Evolutionary conservation across 371 early-diverging fungal genomes (phyloP).

Genomic region (Mucor sp.): DNA sequence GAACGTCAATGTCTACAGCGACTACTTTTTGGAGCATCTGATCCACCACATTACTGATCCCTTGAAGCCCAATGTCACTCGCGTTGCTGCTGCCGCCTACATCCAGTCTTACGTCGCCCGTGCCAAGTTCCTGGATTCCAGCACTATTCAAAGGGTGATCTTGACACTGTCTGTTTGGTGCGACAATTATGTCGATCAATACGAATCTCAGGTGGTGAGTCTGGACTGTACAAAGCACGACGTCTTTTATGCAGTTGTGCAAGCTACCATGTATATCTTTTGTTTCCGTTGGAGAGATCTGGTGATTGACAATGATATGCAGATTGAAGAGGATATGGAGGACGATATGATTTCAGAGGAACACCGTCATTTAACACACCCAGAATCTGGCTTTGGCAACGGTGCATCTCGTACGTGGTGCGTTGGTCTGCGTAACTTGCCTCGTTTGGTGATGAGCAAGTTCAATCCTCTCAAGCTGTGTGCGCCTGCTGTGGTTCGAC

Average conservation of each 20-base stretch:
- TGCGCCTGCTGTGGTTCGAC: conserved; percentile 75
- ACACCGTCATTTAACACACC: conserved; percentile 17
- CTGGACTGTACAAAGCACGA: conserved; percentile 64
- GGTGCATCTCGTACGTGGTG: conserved; percentile 42
- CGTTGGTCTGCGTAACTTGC: conserved; percentile 53
- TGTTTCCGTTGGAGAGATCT: conserved; percentile 93
- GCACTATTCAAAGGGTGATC: conserved; percentile 66
- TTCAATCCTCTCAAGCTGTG: conserved; percentile 88
- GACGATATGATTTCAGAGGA: conserved; percentile 26
- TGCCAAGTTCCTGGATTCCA: conserved; percentile 73
- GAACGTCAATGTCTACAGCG: conserved; percentile 63
- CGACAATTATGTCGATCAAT: conserved; percentile 63
- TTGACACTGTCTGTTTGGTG: conserved; percentile 72
- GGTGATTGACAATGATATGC: conserved; percentile 46
- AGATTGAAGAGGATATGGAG: conserved; percentile 7
- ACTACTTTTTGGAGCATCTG: conserved; percentile 81
- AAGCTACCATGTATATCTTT: conserved; percentile 90
- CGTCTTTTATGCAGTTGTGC: conserved; percentile 87
- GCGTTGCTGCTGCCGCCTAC: conserved; percentile 85
- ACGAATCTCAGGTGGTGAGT: conserved; percentile 49
- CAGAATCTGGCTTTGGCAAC: conserved; percentile 24
- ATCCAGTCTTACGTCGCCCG: conserved; percentile 87
- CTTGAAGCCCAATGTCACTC: conserved; percentile 66
- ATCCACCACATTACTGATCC: conserved; percentile 62
- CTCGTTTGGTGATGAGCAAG: conserved; percentile 78